Evolutionary conservation across 768 basidiomycete species (phyloP).

Genomic region (Epithele typhae): DNA sequence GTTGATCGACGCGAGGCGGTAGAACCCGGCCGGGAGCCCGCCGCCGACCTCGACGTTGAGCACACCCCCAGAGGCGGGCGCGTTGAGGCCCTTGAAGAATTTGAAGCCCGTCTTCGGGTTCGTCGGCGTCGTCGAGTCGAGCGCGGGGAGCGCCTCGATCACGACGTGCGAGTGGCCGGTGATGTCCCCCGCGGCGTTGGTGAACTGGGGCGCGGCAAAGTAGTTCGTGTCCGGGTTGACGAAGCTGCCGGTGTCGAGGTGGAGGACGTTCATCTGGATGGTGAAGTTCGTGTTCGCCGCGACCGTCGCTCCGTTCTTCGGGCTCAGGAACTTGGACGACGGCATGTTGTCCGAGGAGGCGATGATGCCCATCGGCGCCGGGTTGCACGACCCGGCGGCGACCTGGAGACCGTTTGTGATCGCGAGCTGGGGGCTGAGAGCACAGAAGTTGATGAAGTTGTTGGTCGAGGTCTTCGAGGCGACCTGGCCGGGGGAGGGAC

Average conservation of each 20-base stretch:
- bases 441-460: slow-evolving; percentile 65
- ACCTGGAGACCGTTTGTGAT: slow-evolving; percentile 42
- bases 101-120: slow-evolving; percentile 50
- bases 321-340: slow-evolving; percentile 47
- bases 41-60: slow-evolving; percentile 33
- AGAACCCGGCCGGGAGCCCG: slow-evolving; percentile 41
- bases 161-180: slow-evolving; percentile 56
- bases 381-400: slow-evolving; percentile 53
- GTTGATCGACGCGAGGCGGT: slow-evolving; percentile 40
- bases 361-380: slow-evolving; percentile 58
- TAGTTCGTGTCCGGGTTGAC: slow-evolving; percentile 52
- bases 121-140: slow-evolving; percentile 37
- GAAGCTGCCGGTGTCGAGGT: slow-evolving; percentile 54
- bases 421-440: slow-evolving; percentile 27
- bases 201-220: slow-evolving; percentile 50
- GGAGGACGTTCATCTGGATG: slow-evolving; percentile 43
- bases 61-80: slow-evolving; percentile 38
- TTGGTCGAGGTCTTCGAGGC: slow-evolving; percentile 49
- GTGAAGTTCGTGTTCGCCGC: slow-evolving; percentile 51
- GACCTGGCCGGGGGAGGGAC: slow-evolving; percentile 40
- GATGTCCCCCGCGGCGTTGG: slow-evolving; percentile 38
- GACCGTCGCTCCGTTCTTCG: slow-evolving; percentile 43
- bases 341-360: slow-evolving; percentile 49
- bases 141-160: slow-evolving; percentile 39
- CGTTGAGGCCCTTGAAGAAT: slow-evolving; percentile 61